Conservation (phyloP, 2,329 filamentous ascomycete species). For the Fusarium sp. region DNA sequence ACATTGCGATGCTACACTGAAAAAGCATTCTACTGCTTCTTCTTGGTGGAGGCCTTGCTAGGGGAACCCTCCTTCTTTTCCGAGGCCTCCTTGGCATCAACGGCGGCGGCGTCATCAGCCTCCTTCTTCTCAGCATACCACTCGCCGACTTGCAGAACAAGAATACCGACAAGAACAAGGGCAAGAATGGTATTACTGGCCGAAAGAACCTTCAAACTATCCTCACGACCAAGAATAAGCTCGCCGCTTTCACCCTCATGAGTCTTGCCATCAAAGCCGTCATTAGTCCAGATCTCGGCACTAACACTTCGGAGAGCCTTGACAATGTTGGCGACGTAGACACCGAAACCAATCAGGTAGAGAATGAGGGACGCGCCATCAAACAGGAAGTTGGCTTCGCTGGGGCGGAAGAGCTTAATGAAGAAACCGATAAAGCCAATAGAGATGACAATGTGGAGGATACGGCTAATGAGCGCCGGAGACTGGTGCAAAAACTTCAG, state of each 20-base stretch:
- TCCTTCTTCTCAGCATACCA: constrained; percentile 99
- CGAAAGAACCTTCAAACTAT: constrained; percentile 88
- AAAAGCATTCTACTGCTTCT: constrained; percentile 46
- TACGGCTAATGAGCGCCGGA: constrained; percentile 89
- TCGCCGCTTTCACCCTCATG: constrained; percentile 61
- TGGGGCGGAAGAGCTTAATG: constrained; percentile 92
- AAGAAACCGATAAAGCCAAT: constrained; percentile 90
- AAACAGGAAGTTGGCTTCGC: constrained; percentile 95
- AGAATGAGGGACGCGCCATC: constrained; percentile 83
- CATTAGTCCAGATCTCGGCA: constrained; percentile 68
- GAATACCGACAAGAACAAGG: constrained; percentile 87
- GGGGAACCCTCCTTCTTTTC: constrained; percentile 50
- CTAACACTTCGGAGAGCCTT: constrained; percentile 90
- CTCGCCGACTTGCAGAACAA: constrained; percentile 94
- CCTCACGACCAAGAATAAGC: constrained; percentile 80
- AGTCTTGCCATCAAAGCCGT: constrained; percentile 50
- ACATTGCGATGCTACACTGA: neutral
- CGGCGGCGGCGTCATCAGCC: constrained; percentile 76
- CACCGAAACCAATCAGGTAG: constrained; percentile 86
- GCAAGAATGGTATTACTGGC: constrained; percentile 97
- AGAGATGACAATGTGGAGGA: constrained; percentile 92
- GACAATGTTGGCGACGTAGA: constrained; percentile 96
- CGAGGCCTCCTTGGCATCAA: constrained; percentile 55
- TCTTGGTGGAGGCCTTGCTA: constrained; percentile 47
- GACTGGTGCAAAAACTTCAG: constrained; percentile 90